Base-by-base conservation (phyloP, 176 grass and related monocot genomes). In the Phoenix roebelenii region DNA sequence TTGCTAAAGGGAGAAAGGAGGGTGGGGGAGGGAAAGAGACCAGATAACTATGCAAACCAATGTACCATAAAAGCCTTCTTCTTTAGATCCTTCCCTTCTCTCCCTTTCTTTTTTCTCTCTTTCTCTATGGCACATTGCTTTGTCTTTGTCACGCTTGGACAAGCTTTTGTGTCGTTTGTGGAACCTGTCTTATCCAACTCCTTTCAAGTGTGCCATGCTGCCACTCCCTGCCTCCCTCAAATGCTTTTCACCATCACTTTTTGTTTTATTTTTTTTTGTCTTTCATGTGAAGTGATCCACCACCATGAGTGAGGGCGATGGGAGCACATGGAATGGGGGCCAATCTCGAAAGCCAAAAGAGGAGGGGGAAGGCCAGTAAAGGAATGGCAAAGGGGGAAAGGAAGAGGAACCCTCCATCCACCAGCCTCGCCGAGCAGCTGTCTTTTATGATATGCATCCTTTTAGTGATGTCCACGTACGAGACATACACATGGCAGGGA, bases 211-310 rank as follows among this genome's bases (percentile, higher is more conserved):
- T 62, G 73, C 25, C 61, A 49, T 56, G 71, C 72, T 77, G 57
- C 64, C 64, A 61, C 49, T 50, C 74, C 71, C 76, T 80, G 58
- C 74, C 60, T 61, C 51, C 6, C 23, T 5, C 59, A 7, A 55
- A 44, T 74, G 32, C 59, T 64, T 65, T 67, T 85, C 68, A 57
- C 77, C 77, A 73, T 26, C 67, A 78, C 84, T 86, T 86, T 82
- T 82, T 82, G 84, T 86, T 82, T 64, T 77, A 79, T 44, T 82
- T 86, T 78, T 74, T 71, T 86, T 67, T 86, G 79, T 78, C 68
- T 66, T 72, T 68, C 61, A 74, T 71, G 44, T 58, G 71, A 23
- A 64, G 51, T 78, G 84, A 78, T 81, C 74, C 74, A 71, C 78
- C 78, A 82, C 78, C 60, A 81, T 0, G 59, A 60, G 77, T 73